Percentiles rank a stretch among this genome's conserved stretches.
These are phyloP conservation scores for Dianthus caryophyllus DNA, from an alignment of 148 eudicot genomes.

Conservation along the genomic window DNA sequence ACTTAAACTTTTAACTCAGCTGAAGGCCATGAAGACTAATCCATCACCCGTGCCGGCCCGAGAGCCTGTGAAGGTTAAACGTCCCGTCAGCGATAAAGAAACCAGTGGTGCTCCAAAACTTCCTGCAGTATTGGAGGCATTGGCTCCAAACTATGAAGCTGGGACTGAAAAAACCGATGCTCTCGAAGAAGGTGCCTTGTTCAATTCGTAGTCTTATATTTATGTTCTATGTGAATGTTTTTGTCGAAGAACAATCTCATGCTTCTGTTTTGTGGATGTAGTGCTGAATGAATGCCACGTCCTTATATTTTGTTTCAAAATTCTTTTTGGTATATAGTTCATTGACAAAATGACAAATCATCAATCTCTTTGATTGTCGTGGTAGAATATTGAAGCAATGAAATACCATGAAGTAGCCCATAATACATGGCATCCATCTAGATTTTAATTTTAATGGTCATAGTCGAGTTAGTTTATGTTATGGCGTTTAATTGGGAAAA, in stretches of 20 bases:
- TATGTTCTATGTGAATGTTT: not conserved
- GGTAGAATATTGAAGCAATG: not conserved
- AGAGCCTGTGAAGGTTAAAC: constrained; percentile 38
- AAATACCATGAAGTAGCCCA: not conserved
- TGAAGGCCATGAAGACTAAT: constrained; percentile 47
- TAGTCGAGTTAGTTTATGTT: not conserved
- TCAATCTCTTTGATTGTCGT: not conserved
- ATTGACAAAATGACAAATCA: not conserved
- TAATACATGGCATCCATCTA: not conserved
- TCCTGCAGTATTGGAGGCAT: constrained; percentile 29
- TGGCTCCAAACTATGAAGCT: constrained; percentile 28
- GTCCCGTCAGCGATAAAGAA: constrained; percentile 39
- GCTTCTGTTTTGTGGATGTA: not conserved
- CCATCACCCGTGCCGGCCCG: constrained; percentile 31
- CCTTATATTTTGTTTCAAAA: not conserved
- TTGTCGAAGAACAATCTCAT: not conserved
- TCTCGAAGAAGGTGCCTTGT: constrained; percentile 37
- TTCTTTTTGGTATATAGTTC: not conserved
- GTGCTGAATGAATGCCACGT: not conserved
- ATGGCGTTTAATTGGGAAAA: too few relatives aligned
- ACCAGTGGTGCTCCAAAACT: constrained; percentile 28
- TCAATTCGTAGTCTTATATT: constrained; percentile 5
- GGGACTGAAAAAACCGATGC: constrained; percentile 33
- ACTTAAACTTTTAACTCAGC: constrained; percentile 27
- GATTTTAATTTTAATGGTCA: not conserved